Evolutionary conservation across 192 early-diverging fungal genomes (phyloP).

Genomic region (Gigaspora rosea): DNA sequence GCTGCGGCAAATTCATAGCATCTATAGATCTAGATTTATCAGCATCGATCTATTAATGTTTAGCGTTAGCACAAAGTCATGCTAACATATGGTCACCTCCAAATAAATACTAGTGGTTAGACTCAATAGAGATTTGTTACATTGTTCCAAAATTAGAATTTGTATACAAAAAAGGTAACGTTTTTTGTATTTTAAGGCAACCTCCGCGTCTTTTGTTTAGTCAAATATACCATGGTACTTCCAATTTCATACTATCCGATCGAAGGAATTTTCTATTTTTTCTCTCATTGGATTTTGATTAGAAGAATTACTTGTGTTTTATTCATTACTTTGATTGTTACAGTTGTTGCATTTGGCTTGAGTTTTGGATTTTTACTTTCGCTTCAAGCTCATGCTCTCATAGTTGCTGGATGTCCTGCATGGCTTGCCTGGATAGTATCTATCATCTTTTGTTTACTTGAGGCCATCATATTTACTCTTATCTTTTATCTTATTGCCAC

Average conservation of each 20-base stretch:
- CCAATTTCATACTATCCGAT: conserved; percentile 37
- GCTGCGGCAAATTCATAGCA: too few species aligned
- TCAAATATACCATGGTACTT: background rate
- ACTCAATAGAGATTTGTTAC: too few species aligned
- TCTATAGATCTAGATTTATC: too few species aligned
- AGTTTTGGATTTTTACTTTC: conserved; percentile 57
- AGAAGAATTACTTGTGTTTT: conserved; percentile 40
- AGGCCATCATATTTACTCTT: conserved; percentile 51
- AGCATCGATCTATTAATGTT: too few species aligned
- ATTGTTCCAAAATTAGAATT: too few species aligned
- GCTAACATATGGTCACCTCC: too few species aligned
- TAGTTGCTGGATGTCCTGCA: conserved; percentile 47
- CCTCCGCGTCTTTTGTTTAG: too few species aligned
- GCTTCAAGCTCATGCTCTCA: conserved; percentile 62
- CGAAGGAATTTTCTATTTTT: conserved; percentile 44
- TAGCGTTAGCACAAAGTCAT: too few species aligned
- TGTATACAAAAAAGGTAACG: too few species aligned
- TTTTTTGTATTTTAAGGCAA: too few species aligned
- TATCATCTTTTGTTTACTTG: conserved; percentile 62
- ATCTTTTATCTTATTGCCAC: conserved; percentile 59
- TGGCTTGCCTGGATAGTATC: conserved; percentile 64
- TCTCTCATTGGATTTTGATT: conserved; percentile 39
- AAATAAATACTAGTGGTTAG: too few species aligned
- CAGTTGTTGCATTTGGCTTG: conserved; percentile 32
- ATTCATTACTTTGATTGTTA: conserved; percentile 37